Percentiles rank a stretch among this genome's conserved stretches.
phyloP scores from a whole-genome alignment of 352 stramenopile genomes.

The Phytophthora crassamura region DNA sequence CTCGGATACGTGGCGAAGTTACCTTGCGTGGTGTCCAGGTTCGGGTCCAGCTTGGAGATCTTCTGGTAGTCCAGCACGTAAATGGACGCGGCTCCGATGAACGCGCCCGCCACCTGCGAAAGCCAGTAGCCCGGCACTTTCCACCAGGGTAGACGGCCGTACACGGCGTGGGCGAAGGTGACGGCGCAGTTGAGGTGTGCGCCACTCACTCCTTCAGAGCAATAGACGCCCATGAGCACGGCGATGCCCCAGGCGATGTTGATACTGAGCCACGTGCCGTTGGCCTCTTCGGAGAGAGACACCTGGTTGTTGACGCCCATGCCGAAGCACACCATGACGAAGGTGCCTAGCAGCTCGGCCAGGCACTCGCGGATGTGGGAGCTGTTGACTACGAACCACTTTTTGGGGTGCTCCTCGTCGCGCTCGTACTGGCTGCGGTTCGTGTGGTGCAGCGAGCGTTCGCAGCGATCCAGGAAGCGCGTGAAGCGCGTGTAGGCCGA shows the following conservation, averaged over 20 bases:
- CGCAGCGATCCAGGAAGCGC: constrained; percentile 19
- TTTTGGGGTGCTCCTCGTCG: constrained; percentile 8
- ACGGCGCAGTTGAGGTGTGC: constrained; percentile 5
- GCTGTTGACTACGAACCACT: constrained; percentile 18
- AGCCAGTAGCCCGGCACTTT: constrained; percentile 6
- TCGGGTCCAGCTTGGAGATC: constrained; percentile 11
- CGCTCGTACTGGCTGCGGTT: constrained; percentile 12
- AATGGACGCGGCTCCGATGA: constrained; percentile 3
- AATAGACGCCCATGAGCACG: constrained; percentile 23
- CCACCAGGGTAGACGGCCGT: constrained; percentile 5
- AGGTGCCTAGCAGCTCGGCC: constrained; percentile 8
- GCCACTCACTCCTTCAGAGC: constrained; percentile 15
- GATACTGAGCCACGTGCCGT: constrained; percentile 16
- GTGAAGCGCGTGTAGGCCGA: constrained; percentile 7
- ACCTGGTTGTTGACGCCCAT: constrained; percentile 24
- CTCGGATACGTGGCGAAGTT: constrained; percentile 20
- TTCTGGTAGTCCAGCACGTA: constrained; percentile 22
- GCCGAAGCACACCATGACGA: constrained; percentile 19
- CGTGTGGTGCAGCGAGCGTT: constrained; percentile 21
- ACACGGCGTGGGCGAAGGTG: neutral
- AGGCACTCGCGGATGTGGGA: constrained; percentile 9
- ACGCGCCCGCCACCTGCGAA: constrained; percentile 9
- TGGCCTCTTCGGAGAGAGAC: constrained; percentile 4
- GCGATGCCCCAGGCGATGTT: constrained; percentile 13
- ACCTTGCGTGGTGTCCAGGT: constrained; percentile 5